Evolutionary conservation across 2,329 filamentous ascomycete species (phyloP).

Genomic region (Reticulascus tulasneorum): DNA sequence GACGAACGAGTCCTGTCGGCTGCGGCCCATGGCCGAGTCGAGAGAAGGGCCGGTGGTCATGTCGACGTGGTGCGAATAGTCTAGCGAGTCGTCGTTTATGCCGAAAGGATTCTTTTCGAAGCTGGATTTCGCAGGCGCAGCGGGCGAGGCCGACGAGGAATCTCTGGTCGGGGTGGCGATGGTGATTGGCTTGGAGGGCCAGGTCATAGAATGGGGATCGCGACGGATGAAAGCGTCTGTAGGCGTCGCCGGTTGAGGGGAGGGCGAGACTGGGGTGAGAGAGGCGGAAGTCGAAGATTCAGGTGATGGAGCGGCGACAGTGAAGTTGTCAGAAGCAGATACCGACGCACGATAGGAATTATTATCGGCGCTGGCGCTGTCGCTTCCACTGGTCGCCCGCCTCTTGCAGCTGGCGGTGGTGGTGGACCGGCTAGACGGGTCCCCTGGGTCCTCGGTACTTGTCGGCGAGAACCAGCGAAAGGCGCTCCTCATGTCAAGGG

Average conservation of each 20-base stretch:
- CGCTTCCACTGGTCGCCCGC: constrained; percentile 10
- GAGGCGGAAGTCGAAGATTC: constrained; percentile 27
- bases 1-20: constrained; percentile 62
- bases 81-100: constrained; percentile 20
- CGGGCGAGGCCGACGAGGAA: constrained; percentile 19
- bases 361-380: constrained; percentile 24
- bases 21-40: constrained; percentile 55
- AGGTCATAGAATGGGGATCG: constrained; percentile 14
- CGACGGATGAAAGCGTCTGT: constrained; percentile 23
- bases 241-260: constrained; percentile 42
- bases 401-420: constrained; percentile 12
- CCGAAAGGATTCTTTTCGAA: constrained; percentile 19
- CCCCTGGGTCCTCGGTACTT: constrained; percentile 18
- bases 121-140: constrained; percentile 19
- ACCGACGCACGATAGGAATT: constrained; percentile 34
- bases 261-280: constrained; percentile 32
- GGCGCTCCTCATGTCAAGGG: constrained; percentile 17
- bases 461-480: constrained; percentile 16
- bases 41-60: constrained; percentile 59
- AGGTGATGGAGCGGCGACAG: constrained; percentile 22
- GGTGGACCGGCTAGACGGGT: constrained; percentile 17
- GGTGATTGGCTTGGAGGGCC: constrained; percentile 31
- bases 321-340: constrained; percentile 14
- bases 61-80: constrained; percentile 28
- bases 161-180: constrained; percentile 22